Evolutionary conservation across 1,284 basidiomycete genomes (phyloP).

Genomic region (Xerocomus amazonicus): DNA sequence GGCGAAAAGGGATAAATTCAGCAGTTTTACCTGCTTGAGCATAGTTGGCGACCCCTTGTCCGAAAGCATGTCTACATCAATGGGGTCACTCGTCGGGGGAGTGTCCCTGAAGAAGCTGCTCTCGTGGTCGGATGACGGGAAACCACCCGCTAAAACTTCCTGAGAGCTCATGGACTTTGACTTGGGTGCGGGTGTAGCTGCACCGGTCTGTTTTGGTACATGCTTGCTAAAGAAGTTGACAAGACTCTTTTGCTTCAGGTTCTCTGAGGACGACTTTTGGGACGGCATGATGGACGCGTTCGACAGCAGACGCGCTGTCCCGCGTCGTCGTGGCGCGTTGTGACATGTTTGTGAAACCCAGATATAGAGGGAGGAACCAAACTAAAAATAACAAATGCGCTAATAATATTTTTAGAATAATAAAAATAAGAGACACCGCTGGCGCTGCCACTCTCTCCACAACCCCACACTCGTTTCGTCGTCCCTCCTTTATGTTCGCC

Average conservation of each 20-base stretch:
- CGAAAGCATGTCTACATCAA: slow-evolving; percentile 70
- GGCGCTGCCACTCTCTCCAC: not conserved
- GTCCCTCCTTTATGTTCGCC: slow-evolving; percentile 19
- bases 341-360: slow-evolving; percentile 18
- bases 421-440: not conserved
- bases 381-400: not conserved
- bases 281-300: slow-evolving; percentile 26
- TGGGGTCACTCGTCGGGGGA: slow-evolving; percentile 70
- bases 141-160: slow-evolving; percentile 34
- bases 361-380: not conserved
- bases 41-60: slow-evolving; percentile 29
- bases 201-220: slow-evolving; percentile 21
- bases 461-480: slow-evolving; percentile 17
- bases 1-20: not conserved
- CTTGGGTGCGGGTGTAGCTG: slow-evolving; percentile 39
- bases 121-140: slow-evolving; percentile 47
- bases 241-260: slow-evolving; percentile 70
- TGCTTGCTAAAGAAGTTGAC: slow-evolving; percentile 64
- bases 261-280: slow-evolving; percentile 31
- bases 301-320: slow-evolving; percentile 1
- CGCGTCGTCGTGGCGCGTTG: slow-evolving; percentile 18
- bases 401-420: not conserved
- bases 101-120: slow-evolving; percentile 47
- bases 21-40: slow-evolving; percentile 14
- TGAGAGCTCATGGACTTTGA: slow-evolving; percentile 23